Evolutionary conservation across 805 yeast genomes (phyloP).

Genomic region (Schwanniomyces vanrijiae): DNA sequence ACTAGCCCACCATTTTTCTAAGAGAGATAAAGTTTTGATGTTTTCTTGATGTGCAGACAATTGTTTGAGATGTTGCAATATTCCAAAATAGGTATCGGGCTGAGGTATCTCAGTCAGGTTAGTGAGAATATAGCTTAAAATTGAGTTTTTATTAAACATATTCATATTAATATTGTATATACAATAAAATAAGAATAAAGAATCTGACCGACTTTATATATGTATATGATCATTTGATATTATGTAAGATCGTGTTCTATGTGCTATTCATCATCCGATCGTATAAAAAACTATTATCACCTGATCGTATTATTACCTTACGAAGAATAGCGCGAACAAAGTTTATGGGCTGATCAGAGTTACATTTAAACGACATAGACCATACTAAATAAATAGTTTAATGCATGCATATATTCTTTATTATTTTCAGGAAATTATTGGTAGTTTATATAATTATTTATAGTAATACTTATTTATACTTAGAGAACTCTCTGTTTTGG

Average conservation of each 20-base stretch:
- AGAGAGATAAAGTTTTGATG: constrained; percentile 29
- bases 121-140: constrained; percentile 10
- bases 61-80: background rate
- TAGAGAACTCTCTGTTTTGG: constrained; percentile 64
- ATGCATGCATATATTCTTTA: background rate
- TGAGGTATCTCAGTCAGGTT: background rate
- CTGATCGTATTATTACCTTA: background rate
- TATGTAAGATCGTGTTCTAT: background rate
- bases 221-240: background rate
- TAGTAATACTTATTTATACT: constrained; percentile 3
- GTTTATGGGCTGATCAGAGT: background rate
- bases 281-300: background rate
- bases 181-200: background rate
- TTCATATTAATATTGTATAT: background rate
- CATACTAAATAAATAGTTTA: background rate
- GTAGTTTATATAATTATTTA: background rate
- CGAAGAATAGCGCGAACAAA: background rate
- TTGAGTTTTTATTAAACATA: constrained; percentile 10
- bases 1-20: constrained; percentile 55
- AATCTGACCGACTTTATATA: background rate
- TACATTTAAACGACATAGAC: background rate
- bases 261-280: background rate
- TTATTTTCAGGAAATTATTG: background rate
- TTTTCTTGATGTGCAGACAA: background rate
- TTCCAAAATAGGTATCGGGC: constrained; percentile 3